A percentile compares a stretch with the other conserved stretches of the same genome.
Evolutionary conservation across 306 rosid species (phyloP).

Genomic region (Castanea mollissima): DNA sequence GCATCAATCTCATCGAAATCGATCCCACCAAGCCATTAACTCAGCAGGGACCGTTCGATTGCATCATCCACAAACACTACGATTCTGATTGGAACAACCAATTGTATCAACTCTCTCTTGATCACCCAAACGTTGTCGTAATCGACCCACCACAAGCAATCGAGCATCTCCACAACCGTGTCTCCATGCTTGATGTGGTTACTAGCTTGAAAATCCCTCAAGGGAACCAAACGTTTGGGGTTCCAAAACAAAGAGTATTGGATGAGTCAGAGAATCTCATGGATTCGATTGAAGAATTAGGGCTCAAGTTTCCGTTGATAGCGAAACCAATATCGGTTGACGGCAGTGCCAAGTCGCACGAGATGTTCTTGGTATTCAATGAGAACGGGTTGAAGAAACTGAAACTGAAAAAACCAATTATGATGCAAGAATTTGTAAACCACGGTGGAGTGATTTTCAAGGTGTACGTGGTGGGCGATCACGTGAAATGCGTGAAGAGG

Average conservation of each 20-base stretch:
- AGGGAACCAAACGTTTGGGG: background rate
- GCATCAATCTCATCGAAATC: slow-evolving; percentile 26
- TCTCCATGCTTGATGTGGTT: slow-evolving; percentile 36
- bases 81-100: slow-evolving; percentile 17
- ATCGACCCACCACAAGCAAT: slow-evolving; percentile 35
- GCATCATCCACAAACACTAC: slow-evolving; percentile 36
- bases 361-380: slow-evolving; percentile 45
- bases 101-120: background rate
- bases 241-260: slow-evolving; percentile 23
- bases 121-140: slow-evolving; percentile 9
- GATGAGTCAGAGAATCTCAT: background rate
- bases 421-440: slow-evolving; percentile 69
- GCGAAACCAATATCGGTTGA: slow-evolving; percentile 26
- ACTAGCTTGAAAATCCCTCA: background rate
- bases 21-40: slow-evolving; percentile 7
- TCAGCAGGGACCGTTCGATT: slow-evolving; percentile 37
- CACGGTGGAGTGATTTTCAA: slow-evolving; percentile 74
- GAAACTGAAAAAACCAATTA: slow-evolving; percentile 23
- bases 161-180: slow-evolving; percentile 31
- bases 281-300: background rate
- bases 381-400: slow-evolving; percentile 30
- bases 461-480: slow-evolving; percentile 60
- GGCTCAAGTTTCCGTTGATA: slow-evolving; percentile 21
- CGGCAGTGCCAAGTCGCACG: slow-evolving; percentile 42
- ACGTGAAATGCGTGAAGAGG: slow-evolving; percentile 50